Conservation (phyloP, 768 basidiomycete genomes). For the Omphalotus guepiniiformis region DNA sequence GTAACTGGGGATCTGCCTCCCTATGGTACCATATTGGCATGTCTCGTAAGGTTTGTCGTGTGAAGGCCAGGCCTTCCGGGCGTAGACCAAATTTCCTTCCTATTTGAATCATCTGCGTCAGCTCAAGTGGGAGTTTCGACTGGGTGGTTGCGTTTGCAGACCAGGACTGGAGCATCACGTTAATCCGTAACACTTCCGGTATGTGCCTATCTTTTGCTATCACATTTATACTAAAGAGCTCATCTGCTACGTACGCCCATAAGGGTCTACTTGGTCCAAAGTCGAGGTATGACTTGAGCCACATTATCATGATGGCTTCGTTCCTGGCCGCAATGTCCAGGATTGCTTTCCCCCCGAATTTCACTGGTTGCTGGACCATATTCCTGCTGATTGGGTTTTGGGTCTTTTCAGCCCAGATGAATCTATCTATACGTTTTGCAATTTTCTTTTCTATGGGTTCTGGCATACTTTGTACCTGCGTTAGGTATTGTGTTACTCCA, state of each 20-base stretch:
- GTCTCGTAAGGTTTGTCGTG: slow-evolving; percentile 3
- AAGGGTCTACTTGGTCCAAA: slow-evolving; percentile 13
- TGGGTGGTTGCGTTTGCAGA: slow-evolving; percentile 7
- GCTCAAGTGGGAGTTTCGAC: slow-evolving; percentile 9
- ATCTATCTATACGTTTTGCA: slow-evolving; percentile 9
- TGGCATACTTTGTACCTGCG: slow-evolving; percentile 26
- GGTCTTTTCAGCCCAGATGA: slow-evolving; percentile 14
- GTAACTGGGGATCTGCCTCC: slow-evolving; percentile 2
- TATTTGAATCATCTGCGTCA: slow-evolving; percentile 15
- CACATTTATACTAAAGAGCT: slow-evolving; percentile 12
- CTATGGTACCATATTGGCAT: slow-evolving; percentile 31
- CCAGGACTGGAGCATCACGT: slow-evolving; percentile 27
- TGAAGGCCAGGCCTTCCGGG: slow-evolving; percentile 13
- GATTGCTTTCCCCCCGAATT: not conserved
- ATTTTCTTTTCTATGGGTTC: slow-evolving; percentile 9
- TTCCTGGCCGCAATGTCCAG: slow-evolving; percentile 12
- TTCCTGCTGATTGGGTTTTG: not conserved
- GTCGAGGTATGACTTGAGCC: slow-evolving; percentile 20
- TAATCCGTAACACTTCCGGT: not conserved
- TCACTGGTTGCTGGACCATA: not conserved
- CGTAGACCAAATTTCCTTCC: slow-evolving; percentile 18
- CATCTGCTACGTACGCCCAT: slow-evolving; percentile 27
- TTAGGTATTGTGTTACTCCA: slow-evolving; percentile 24
- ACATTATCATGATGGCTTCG: slow-evolving; percentile 17
- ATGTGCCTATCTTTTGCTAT: not conserved